Base-by-base conservation (phyloP, 2,329 filamentous ascomycete genomes). In the Calonectria leucothoes region DNA sequence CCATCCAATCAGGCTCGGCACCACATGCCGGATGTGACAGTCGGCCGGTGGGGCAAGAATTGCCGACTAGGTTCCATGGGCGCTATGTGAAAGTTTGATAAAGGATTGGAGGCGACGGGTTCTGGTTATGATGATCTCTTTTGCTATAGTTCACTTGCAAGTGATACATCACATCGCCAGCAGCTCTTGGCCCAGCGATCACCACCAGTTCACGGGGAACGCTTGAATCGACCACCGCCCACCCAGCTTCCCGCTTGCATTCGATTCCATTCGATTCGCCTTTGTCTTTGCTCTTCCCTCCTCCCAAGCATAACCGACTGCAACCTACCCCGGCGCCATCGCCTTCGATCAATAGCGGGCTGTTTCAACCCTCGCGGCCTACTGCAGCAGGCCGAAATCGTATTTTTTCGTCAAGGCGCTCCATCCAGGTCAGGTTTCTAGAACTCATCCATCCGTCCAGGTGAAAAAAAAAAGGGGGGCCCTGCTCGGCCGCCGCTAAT, bases 1-100 rank as follows among this genome's bases (percentile, higher is more conserved):
- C 59, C 64, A 51, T 75, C 82, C 82, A 82, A 83, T 82, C 76
- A 82, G 72, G 69, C 65, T 57, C 64, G 73, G 75, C 77, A 74
- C 75, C 74, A 74, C 74, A 70, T 73, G 69, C 72, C 67, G 74
- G 77, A 77, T 72, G 74, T 73, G 71, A 73, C 70, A 69, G 63
- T 35, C 55, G 27, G 27, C 45, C 67, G 69, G 77, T 74, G 76
- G 76, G 77, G 52, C 66, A 31, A n/a, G n/a, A 45, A 37, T 35
- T 45, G 27, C 51, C 65, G 51, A 57, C 65, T 67, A 45, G 37
- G 29, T 31, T 64, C 37, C 14, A 37, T 61, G 33, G 76, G 52
- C 33, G 55, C 55, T 42, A 61, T 61, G 25, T 39, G 55, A 39
- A 61, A 61, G 55, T 61, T 61, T 61, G 55, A 61, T 61, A 61